Evolutionary conservation across 2,329 filamentous ascomycete species (phyloP).

Genomic region (Dendryphion nanum): DNA sequence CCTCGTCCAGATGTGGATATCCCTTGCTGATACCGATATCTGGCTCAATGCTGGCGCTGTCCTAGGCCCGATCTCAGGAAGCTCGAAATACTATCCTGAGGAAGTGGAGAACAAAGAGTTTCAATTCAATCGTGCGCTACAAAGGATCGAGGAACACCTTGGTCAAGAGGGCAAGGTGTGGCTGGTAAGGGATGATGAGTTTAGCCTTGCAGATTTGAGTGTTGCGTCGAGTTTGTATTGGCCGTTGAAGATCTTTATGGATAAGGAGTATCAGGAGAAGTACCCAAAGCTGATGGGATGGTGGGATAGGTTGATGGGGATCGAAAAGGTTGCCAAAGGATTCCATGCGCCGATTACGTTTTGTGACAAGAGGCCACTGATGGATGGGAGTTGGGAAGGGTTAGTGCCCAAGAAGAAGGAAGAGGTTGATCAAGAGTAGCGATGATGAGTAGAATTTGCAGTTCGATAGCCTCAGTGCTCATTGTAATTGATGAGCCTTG

Average conservation of each 20-base stretch:
- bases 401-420: too few relatives aligned
- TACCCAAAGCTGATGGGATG: conserved; percentile 17
- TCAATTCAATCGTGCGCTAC: conserved; percentile 10
- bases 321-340: conserved; percentile 12
- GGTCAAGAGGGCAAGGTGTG: conserved; percentile 10
- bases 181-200: conserved; percentile 16
- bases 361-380: too few relatives aligned
- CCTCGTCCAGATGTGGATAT: conserved; percentile 47
- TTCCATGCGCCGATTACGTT: conserved; percentile 11
- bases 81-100: conserved; percentile 13
- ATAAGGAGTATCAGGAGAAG: conserved; percentile 11
- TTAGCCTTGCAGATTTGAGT: conserved; percentile 22
- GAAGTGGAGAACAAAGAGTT: conserved; percentile 8
- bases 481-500: too few relatives aligned
- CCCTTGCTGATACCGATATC: conserved; percentile 12
- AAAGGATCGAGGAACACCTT: conserved; percentile 13
- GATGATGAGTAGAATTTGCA: too few relatives aligned
- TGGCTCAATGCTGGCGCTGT: conserved; percentile 9
- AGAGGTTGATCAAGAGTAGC: too few relatives aligned
- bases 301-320: conserved; percentile 16
- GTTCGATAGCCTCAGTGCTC: too few relatives aligned
- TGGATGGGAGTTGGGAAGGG: too few relatives aligned
- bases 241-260: conserved; percentile 16
- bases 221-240: conserved; percentile 14
- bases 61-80: conserved; percentile 8